These are phyloP conservation scores for Cladosporium sp. DNA, from an alignment of 2,329 filamentous ascomycete genomes.

Conservation along the genomic window DNA sequence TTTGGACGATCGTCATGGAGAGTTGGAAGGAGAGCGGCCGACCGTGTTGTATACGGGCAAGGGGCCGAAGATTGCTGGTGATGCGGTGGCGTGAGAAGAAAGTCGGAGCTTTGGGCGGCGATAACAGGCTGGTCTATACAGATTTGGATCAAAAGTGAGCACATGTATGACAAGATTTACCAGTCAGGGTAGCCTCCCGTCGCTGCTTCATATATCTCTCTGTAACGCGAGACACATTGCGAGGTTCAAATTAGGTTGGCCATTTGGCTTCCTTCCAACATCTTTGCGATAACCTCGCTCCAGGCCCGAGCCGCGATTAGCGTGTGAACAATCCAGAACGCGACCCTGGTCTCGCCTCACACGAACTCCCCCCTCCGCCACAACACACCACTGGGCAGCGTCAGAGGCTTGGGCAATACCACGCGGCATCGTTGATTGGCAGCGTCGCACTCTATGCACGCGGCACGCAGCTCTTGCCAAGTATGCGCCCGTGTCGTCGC, in stretches of 20 bases:
- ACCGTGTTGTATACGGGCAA: not conserved
- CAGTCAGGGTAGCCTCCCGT: not conserved
- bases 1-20: not conserved
- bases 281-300: not conserved
- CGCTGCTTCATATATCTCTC: not conserved
- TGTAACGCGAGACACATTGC: not conserved
- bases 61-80: not conserved
- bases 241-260: not conserved
- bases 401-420: conserved; percentile 6
- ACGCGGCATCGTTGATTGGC: conserved; percentile 6
- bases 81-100: not conserved
- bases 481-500: not conserved
- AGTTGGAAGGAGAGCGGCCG: not conserved
- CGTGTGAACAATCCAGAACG: not conserved
- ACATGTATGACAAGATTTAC: not conserved
- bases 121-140: not conserved
- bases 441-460: not conserved
- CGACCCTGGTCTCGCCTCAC: not conserved
- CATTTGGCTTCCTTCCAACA: not conserved
- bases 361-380: not conserved
- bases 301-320: not conserved
- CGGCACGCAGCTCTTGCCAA: conserved; percentile 3
- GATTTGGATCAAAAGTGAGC: not conserved
- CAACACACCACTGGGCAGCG: conserved; percentile 8
- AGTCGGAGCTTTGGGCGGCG: not conserved